Evolutionary conservation across 345 rosid genomes (phyloP).

Genomic region (Citrus inodora): DNA sequence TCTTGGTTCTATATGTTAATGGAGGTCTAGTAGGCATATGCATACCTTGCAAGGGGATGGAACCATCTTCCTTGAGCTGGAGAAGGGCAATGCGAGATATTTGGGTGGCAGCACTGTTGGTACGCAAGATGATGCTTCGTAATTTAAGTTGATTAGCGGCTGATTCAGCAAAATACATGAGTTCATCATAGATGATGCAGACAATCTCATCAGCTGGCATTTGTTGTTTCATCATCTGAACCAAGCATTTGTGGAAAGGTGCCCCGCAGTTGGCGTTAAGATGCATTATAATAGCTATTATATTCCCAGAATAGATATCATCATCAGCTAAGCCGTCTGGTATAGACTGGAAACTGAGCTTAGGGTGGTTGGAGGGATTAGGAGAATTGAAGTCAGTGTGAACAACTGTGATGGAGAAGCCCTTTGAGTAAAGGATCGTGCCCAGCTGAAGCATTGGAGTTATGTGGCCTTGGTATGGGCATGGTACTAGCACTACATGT

Average conservation of each 20-base stretch:
- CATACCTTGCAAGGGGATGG: conserved; percentile 34
- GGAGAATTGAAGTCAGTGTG: conserved; percentile 45
- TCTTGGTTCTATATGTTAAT: not conserved
- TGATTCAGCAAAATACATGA: conserved; percentile 35
- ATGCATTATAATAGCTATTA: conserved; percentile 7
- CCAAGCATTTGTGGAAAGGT: conserved; percentile 28
- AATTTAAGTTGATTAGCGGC: conserved; percentile 37
- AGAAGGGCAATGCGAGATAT: not conserved
- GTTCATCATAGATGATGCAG: conserved; percentile 49
- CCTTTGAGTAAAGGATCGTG: conserved; percentile 45
- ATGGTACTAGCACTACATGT: conserved; percentile 45
- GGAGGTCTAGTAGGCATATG: not conserved
- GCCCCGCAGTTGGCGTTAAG: conserved; percentile 36
- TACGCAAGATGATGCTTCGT: conserved; percentile 36
- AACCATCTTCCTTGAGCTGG: conserved; percentile 19
- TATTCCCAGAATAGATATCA: conserved; percentile 9
- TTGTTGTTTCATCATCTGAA: conserved; percentile 7
- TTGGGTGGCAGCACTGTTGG: conserved; percentile 24
- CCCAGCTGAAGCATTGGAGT: conserved; percentile 75
- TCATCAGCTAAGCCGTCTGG: conserved; percentile 29
- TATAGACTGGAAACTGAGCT: conserved; percentile 22
- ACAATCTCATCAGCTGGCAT: conserved; percentile 9
- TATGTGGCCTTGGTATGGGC: conserved; percentile 67
- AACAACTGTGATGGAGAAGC: conserved; percentile 55
- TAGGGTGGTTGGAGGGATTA: conserved; percentile 30